A percentile compares a stretch with the other conserved stretches of the same genome.
Conservation (phyloP, 1,284 basidiomycete genomes). For the Ustilago hordei region DNA sequence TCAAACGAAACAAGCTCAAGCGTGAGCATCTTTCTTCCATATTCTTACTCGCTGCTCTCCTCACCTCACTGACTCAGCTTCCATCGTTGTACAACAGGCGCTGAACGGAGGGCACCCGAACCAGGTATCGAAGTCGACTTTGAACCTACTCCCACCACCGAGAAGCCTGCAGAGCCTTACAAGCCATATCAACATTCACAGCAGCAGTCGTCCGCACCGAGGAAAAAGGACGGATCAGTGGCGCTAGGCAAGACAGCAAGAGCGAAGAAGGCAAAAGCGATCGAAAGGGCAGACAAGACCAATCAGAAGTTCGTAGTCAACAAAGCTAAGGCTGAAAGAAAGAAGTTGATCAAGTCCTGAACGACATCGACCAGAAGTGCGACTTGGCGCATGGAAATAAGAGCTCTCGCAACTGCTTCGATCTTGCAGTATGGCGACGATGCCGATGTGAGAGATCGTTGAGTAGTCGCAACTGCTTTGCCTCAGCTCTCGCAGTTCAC, state of each 20-base stretch:
- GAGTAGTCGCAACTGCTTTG: too few species aligned
- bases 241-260: conserved; percentile 28
- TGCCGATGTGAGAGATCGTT: too few species aligned
- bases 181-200: conserved; percentile 43
- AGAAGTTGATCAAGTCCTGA: conserved; percentile 51
- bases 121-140: conserved; percentile 39
- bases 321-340: conserved; percentile 36
- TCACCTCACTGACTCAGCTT: not conserved
- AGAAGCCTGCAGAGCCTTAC: conserved; percentile 15
- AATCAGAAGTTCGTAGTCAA: conserved; percentile 36
- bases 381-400: not conserved
- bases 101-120: conserved; percentile 40
- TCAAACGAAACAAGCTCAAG: conserved; percentile 44
- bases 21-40: conserved; percentile 8
- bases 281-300: conserved; percentile 50
- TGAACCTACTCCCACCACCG: conserved; percentile 10
- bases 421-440: too few species aligned
- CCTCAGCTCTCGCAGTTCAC: too few species aligned
- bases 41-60: not conserved
- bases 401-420: too few species aligned
- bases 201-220: conserved; percentile 8
- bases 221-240: conserved; percentile 10
- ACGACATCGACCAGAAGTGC: not conserved
- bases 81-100: conserved; percentile 7
- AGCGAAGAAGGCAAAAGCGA: conserved; percentile 41